A percentile compares a stretch with the other conserved stretches of the same genome.
These are phyloP conservation scores for Pneumocystis oryctolagi DNA, from an alignment of 1,139 yeast genomes.

Conservation along the genomic window DNA sequence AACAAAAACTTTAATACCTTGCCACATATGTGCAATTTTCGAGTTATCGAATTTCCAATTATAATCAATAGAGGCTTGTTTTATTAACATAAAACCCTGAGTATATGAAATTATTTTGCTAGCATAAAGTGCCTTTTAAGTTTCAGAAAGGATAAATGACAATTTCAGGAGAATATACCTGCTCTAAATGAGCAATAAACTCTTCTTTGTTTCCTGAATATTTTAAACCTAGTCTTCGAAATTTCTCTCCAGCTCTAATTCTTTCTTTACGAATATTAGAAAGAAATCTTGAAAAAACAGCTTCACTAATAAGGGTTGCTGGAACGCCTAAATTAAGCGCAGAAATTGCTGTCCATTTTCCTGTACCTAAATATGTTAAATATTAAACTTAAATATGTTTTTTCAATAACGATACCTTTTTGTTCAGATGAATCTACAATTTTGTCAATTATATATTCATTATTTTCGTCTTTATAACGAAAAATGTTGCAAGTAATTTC, in stretches of 20 bases:
- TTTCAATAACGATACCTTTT: conserved; percentile 36
- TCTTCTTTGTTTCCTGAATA: not conserved
- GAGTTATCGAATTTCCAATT: conserved; percentile 97
- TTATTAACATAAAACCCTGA: conserved; percentile 98
- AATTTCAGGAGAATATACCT: conserved; percentile 42
- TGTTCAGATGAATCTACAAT: conserved; percentile 95
- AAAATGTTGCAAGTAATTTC: conserved; percentile 95
- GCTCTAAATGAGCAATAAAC: conserved; percentile 25
- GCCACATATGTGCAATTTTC: conserved; percentile 98
- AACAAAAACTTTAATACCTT: conserved; percentile 99
- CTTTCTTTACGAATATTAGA: conserved; percentile 89
- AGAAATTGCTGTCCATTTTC: conserved; percentile 98
- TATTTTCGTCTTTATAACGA: conserved; percentile 71
- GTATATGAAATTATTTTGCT: conserved; percentile 97
- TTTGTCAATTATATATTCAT: conserved; percentile 88
- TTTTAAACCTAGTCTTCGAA: conserved; percentile 49
- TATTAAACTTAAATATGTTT: not conserved
- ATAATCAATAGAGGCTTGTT: conserved; percentile 95
- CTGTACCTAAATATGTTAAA: conserved; percentile 43
- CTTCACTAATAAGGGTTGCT: conserved; percentile 95
- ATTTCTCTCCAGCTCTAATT: conserved; percentile 60
- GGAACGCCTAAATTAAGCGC: conserved; percentile 98
- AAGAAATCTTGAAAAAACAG: conserved; percentile 91
- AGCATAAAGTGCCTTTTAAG: conserved; percentile 97
- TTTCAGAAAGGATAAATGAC: conserved; percentile 78